phyloP scores from a whole-genome alignment of 768 basidiomycete species.

The Termitomyces sp. region DNA sequence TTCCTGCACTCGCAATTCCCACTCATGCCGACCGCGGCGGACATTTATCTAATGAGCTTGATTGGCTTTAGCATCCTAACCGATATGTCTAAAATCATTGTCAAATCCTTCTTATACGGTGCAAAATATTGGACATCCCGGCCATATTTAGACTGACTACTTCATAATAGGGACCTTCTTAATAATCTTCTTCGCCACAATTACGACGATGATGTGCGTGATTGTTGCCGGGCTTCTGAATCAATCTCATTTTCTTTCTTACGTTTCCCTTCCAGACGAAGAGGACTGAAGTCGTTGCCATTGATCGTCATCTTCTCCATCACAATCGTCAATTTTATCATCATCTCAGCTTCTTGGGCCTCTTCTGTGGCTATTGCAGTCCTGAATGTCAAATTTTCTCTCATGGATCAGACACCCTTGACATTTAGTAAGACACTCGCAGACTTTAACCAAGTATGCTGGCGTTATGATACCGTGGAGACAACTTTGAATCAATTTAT shows the following conservation, averaged over 20 bases:
- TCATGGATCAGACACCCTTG: neutral
- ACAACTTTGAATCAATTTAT: neutral
- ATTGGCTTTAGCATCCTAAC: neutral
- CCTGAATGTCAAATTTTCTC: neutral
- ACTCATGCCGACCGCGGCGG: neutral
- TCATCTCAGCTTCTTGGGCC: neutral
- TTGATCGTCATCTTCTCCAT: neutral
- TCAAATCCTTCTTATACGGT: neutral
- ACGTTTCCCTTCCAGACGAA: neutral
- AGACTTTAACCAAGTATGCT: neutral
- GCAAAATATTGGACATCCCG: too few relatives aligned
- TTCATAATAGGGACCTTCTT: neutral
- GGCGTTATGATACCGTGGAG: neutral
- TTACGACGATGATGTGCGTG: neutral
- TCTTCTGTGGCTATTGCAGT: neutral
- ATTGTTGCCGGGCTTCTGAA: conserved; percentile 17
- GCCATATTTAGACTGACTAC: neutral
- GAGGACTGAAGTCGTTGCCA: neutral
- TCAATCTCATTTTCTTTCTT: neutral
- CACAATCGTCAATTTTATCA: neutral
- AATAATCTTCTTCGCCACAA: neutral
- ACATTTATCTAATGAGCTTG: neutral
- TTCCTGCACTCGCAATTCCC: neutral
- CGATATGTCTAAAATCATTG: neutral
- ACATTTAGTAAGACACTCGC: neutral